phyloP scores from a whole-genome alignment of 2,329 filamentous ascomycete species.

The Emydomyces testavorans region DNA sequence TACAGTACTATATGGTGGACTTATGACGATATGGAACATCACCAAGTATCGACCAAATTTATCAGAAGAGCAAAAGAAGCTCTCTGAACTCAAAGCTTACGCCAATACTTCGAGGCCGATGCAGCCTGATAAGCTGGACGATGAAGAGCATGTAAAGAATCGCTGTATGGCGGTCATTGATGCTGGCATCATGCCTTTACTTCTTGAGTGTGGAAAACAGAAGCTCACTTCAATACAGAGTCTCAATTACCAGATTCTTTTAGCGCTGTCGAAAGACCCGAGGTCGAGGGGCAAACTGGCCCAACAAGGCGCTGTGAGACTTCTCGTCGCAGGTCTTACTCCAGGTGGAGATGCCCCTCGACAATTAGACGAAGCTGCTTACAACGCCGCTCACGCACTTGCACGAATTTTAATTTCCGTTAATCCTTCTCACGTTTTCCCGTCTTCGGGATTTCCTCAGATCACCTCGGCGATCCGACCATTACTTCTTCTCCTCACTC shows the following conservation, averaged over 20 bases:
- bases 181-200: slow-evolving; percentile 61
- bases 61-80: slow-evolving; percentile 83
- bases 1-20: slow-evolving; percentile 66
- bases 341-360: slow-evolving; percentile 32
- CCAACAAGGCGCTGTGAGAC: slow-evolving; percentile 84
- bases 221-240: slow-evolving; percentile 52
- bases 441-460: slow-evolving; percentile 58
- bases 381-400: slow-evolving; percentile 64
- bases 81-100: slow-evolving; percentile 86
- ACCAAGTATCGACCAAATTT: slow-evolving; percentile 66
- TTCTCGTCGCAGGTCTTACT: slow-evolving; percentile 59
- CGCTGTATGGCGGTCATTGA: slow-evolving; percentile 72
- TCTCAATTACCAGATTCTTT: slow-evolving; percentile 66
- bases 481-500: slow-evolving; percentile 60
- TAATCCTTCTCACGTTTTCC: slow-evolving; percentile 75
- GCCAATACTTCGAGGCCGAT: slow-evolving; percentile 67
- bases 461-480: slow-evolving; percentile 71
- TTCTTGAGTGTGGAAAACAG: slow-evolving; percentile 62
- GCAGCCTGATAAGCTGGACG: slow-evolving; percentile 54
- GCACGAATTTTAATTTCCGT: slow-evolving; percentile 78
- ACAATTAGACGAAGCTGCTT: slow-evolving; percentile 32
- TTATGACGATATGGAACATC: slow-evolving; percentile 77
- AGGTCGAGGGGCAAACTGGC: slow-evolving; percentile 67
- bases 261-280: slow-evolving; percentile 62
- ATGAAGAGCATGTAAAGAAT: slow-evolving; percentile 61